A percentile compares a stretch with the other conserved stretches of the same genome.
These are phyloP conservation scores for Casuarina cunninghamiana DNA, from an alignment of 306 rosid genomes.

Conservation along the genomic window DNA sequence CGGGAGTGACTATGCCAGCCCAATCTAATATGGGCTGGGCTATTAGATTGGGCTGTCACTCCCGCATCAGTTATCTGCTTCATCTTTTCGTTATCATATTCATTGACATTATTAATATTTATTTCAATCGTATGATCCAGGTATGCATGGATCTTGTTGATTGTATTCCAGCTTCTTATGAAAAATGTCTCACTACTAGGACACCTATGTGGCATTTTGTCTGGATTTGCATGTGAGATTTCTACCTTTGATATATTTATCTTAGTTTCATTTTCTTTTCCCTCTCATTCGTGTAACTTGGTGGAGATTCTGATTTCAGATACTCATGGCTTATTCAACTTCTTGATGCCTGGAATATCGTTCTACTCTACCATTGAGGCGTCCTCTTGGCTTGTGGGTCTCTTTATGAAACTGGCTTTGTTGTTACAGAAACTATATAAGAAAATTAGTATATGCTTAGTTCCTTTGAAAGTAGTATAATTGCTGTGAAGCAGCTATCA, in stretches of 20 bases:
- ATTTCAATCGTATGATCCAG: conserved; percentile 45
- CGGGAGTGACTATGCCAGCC: no score
- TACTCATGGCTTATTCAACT: conserved; percentile 80
- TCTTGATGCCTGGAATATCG: conserved; percentile 80
- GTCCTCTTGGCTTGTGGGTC: conserved; percentile 82
- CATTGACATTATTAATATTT: conserved; percentile 7
- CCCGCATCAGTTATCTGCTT: background rate
- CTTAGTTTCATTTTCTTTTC: background rate
- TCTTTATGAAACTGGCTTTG: conserved; percentile 27
- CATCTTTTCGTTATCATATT: conserved; percentile 1
- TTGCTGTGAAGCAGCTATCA: background rate
- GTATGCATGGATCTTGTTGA: conserved; percentile 90
- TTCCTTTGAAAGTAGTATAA: background rate
- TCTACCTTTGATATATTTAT: conserved; percentile 21
- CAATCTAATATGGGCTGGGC: no score
- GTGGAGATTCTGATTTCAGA: conserved; percentile 52
- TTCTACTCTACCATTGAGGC: conserved; percentile 82
- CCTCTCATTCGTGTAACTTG: conserved; percentile 6
- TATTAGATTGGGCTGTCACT: no score
- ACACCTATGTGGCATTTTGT: conserved; percentile 95
- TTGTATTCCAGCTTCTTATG: conserved; percentile 96
- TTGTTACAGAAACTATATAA: conserved; percentile 11
- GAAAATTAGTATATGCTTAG: background rate
- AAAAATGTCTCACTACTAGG: conserved; percentile 88
- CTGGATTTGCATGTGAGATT: conserved; percentile 96